A percentile compares a stretch with the other conserved stretches of the same genome.
Evolutionary conservation across 495 filamentous ascomycete species (phyloP).

Genomic region (Neurospora sp.): DNA sequence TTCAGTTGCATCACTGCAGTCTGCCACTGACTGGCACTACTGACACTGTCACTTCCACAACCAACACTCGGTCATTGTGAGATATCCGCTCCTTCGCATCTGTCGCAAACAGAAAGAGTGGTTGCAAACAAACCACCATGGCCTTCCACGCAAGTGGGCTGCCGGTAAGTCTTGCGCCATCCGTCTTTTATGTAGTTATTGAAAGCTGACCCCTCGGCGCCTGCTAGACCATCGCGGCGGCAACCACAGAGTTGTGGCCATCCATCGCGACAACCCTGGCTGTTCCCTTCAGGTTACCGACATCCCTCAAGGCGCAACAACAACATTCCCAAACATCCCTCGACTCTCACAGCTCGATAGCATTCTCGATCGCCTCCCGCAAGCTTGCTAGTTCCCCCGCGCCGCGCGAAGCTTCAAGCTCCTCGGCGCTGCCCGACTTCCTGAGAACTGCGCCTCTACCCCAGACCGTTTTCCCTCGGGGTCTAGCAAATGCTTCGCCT

Average conservation of each 20-base stretch:
- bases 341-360: background rate
- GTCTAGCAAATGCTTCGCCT: slow-evolving; percentile 9
- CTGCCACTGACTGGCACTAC: background rate
- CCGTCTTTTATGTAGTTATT: background rate
- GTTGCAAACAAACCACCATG: slow-evolving; percentile 18
- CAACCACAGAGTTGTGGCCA: slow-evolving; percentile 45
- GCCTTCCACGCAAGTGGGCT: slow-evolving; percentile 33
- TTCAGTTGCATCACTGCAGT: slow-evolving; percentile 4
- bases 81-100: background rate
- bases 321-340: slow-evolving; percentile 1
- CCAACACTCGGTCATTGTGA: background rate
- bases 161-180: slow-evolving; percentile 22
- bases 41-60: slow-evolving; percentile 2
- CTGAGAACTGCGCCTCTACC: slow-evolving; percentile 18
- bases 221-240: slow-evolving; percentile 35
- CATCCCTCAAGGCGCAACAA: slow-evolving; percentile 1
- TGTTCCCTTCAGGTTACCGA: slow-evolving; percentile 29
- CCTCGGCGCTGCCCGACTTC: slow-evolving; percentile 29
- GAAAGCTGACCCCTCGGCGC: background rate
- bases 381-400: slow-evolving; percentile 1
- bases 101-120: slow-evolving; percentile 5
- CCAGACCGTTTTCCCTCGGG: slow-evolving; percentile 10
- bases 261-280: slow-evolving; percentile 39
- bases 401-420: background rate
- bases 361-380: slow-evolving; percentile 5